Base-by-base conservation (phyloP, 2,329 filamentous ascomycete genomes). In the Colletotrichum lupini region DNA sequence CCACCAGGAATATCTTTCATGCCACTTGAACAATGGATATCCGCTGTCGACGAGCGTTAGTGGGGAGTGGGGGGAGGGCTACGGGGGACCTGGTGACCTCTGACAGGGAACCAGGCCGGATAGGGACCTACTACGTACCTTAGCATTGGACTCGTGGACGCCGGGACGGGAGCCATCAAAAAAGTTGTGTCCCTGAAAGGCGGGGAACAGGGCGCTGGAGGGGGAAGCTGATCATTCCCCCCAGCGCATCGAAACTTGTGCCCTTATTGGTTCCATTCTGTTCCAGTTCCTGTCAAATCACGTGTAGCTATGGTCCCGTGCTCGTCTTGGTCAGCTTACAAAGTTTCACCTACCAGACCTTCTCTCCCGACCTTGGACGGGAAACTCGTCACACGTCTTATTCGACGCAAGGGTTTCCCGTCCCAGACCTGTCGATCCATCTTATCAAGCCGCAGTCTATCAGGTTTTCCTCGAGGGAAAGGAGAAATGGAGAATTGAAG, bases 131-230 rank as follows among this genome's bases (percentile, higher is more conserved):
- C 35, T 28, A 24, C 35, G 14, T 28, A 42, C 12, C 16, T 30
- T 16, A 12, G 24, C 24, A 11, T 5, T 19, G 19, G 26, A 63
- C 24, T 24, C 58, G 24, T 53, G 26, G 35, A 30, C 32, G 42
- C 32, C 32, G 32, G 32, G 32, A 12, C 32, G 32, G 56, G n/a
- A 56, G 30, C 19, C 22, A 37, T 26, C 58, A 46, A 6, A 26
- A 6, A 26, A 37, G 32, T 52, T 30, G 37, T 46, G 65, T 58
- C 68, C 42, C 49, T 55, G 52, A 16, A 60, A 69, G 66, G 69
- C 65, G 66, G 67, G 67, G 70, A 61, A 46, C 32, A 60, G 64
- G 60, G 26, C 65, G 30, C 65, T 68, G 53, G 59, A 68, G 52
- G 56, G 65, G 63, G 58, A 57, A 60, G 67, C 56, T 60, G 56